A percentile compares a stretch with the other conserved stretches of the same genome.
Conservation (phyloP, 1,284 basidiomycete species). For the Meripilus lineatus region DNA sequence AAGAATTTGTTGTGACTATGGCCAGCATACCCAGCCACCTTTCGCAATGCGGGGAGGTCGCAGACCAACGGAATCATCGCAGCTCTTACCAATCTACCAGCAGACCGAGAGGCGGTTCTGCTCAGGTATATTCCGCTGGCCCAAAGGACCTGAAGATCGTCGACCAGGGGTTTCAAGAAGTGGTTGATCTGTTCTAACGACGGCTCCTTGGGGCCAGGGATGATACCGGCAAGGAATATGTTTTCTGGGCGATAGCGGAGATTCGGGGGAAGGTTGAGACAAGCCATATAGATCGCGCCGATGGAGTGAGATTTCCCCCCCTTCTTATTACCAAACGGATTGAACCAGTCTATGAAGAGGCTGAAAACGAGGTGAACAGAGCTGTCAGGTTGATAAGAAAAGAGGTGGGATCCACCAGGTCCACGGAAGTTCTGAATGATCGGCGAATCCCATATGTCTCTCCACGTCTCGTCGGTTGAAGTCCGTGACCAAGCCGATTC, state of each 20-base stretch:
- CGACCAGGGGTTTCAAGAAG: slow-evolving; percentile 17
- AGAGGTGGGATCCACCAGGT: no score
- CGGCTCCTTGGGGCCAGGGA: slow-evolving; percentile 16
- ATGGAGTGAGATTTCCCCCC: no score
- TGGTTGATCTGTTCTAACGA: slow-evolving; percentile 17
- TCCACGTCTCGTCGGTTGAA: no score
- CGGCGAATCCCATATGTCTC: no score
- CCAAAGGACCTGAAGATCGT: slow-evolving; percentile 17
- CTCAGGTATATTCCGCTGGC: slow-evolving; percentile 10
- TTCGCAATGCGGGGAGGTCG: background rate
- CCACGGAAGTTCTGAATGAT: no score
- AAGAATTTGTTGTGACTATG: background rate
- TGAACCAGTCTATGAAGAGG: no score
- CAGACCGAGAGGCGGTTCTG: background rate
- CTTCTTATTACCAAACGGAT: no score
- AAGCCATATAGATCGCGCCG: slow-evolving; percentile 14
- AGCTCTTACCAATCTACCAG: slow-evolving; percentile 8
- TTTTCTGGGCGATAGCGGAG: slow-evolving; percentile 20
- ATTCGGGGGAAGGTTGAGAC: slow-evolving; percentile 19
- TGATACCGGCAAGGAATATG: slow-evolving; percentile 20
- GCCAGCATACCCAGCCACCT: background rate
- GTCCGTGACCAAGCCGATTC: no score
- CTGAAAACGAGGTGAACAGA: no score
- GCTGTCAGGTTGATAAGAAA: no score
- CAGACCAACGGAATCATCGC: slow-evolving; percentile 1